Conservation (phyloP, 371 early-diverging fungal species). For the Syncephalastrum contaminatum region DNA sequence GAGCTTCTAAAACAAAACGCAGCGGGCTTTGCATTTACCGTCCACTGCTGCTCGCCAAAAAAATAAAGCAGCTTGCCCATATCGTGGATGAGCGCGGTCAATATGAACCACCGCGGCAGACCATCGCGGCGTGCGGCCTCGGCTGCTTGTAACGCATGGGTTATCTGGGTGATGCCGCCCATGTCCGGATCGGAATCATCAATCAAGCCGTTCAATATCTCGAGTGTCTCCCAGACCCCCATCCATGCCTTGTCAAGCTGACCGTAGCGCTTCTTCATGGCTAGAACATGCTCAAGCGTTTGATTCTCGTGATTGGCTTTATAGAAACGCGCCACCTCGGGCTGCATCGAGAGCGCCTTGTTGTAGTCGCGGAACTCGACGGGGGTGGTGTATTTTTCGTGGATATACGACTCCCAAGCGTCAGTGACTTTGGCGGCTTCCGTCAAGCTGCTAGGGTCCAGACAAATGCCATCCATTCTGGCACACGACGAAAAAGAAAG, state of each 20-base stretch:
- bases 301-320: slow-evolving; percentile 47
- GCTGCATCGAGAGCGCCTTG: slow-evolving; percentile 21
- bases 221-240: slow-evolving; percentile 59
- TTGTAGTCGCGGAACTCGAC: slow-evolving; percentile 30
- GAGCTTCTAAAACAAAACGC: background rate
- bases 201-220: slow-evolving; percentile 43
- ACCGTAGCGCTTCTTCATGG: slow-evolving; percentile 27
- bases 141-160: slow-evolving; percentile 59
- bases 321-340: slow-evolving; percentile 32
- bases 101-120: slow-evolving; percentile 55
- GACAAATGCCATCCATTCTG: too few relatives aligned
- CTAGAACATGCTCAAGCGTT: slow-evolving; percentile 34
- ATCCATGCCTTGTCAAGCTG: slow-evolving; percentile 31
- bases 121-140: slow-evolving; percentile 54
- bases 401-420: slow-evolving; percentile 1
- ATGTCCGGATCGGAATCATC: slow-evolving; percentile 57
- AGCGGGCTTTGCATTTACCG: slow-evolving; percentile 22
- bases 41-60: slow-evolving; percentile 56
- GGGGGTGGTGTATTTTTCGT: background rate
- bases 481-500: too few relatives aligned
- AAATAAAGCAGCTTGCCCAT: slow-evolving; percentile 56
- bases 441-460: too few relatives aligned
- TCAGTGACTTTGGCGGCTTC: slow-evolving; percentile 1
- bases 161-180: slow-evolving; percentile 35
- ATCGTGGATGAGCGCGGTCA: slow-evolving; percentile 60